These are phyloP conservation scores for Raffaelea ambrosiae DNA, from an alignment of 2,329 filamentous ascomycete genomes.

Conservation along the genomic window DNA sequence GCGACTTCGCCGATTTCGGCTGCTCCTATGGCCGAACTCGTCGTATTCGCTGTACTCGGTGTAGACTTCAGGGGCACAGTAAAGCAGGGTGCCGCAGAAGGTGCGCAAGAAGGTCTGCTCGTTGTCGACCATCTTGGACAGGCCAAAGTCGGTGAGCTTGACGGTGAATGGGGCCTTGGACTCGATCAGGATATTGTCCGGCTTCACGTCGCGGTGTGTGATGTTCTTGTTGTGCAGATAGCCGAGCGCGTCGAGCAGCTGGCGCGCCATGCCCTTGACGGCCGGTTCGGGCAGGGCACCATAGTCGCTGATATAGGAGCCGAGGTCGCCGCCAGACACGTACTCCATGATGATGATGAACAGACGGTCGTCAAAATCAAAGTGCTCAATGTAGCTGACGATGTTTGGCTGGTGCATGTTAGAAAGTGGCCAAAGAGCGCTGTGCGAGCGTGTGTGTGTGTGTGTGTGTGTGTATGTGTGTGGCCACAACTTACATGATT, in stretches of 20 bases:
- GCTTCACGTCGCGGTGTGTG: slow-evolving; percentile 97
- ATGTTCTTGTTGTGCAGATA: slow-evolving; percentile 86
- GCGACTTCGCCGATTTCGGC: slow-evolving; percentile 56
- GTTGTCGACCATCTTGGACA: slow-evolving; percentile 89
- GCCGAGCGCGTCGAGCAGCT: slow-evolving; percentile 72
- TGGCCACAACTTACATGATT: slow-evolving; percentile 56
- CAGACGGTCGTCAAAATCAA: slow-evolving; percentile 70
- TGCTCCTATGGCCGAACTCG: slow-evolving; percentile 55
- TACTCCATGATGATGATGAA: slow-evolving; percentile 99
- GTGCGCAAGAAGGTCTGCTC: slow-evolving; percentile 90
- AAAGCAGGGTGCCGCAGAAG: slow-evolving; percentile 91
- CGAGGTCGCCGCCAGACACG: slow-evolving; percentile 73
- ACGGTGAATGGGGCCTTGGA: slow-evolving; percentile 65
- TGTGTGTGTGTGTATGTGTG: too few species aligned
- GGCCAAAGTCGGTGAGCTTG: slow-evolving; percentile 91
- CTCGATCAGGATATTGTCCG: slow-evolving; percentile 88
- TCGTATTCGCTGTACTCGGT: slow-evolving; percentile 63
- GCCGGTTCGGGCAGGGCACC: slow-evolving; percentile 58
- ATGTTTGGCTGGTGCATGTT: slow-evolving; percentile 64
- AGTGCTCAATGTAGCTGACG: slow-evolving; percentile 82
- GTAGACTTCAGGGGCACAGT: slow-evolving; percentile 95
- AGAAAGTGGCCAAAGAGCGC: neutral
- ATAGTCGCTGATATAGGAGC: slow-evolving; percentile 56
- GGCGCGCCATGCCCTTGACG: slow-evolving; percentile 63
- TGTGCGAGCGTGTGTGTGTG: too few species aligned